Conservation (phyloP, 2,329 filamentous ascomycete species). For the Karstenula rhodostoma region DNA sequence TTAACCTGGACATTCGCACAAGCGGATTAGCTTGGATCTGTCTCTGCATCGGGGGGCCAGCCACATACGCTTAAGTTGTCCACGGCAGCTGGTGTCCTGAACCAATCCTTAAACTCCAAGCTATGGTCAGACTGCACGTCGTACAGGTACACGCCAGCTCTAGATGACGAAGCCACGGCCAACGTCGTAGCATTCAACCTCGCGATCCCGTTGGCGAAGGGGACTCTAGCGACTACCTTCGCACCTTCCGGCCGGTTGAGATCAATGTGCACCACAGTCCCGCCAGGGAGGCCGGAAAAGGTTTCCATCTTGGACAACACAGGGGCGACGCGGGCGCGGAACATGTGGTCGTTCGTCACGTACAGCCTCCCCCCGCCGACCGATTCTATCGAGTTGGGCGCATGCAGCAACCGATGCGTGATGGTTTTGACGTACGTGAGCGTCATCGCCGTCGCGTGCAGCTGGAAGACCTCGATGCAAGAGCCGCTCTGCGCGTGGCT, state of each 20-base stretch:
- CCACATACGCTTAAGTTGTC: constrained; percentile 51
- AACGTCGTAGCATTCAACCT: constrained; percentile 47
- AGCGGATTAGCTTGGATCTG: background rate
- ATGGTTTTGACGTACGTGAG: constrained; percentile 43
- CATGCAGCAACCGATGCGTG: constrained; percentile 40
- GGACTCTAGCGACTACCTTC: constrained; percentile 40
- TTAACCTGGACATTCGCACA: constrained; percentile 25
- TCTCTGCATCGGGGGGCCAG: background rate
- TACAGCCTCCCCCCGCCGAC: constrained; percentile 44
- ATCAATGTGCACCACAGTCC: constrained; percentile 49
- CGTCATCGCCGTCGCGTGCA: constrained; percentile 31
- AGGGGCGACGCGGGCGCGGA: constrained; percentile 34
- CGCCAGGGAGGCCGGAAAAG: constrained; percentile 47
- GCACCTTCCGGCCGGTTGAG: constrained; percentile 20
- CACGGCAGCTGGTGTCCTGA: constrained; percentile 43
- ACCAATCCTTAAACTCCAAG: constrained; percentile 20
- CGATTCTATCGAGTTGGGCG: constrained; percentile 52
- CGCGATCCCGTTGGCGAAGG: constrained; percentile 54
- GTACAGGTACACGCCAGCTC: constrained; percentile 48
- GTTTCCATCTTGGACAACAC: constrained; percentile 50
- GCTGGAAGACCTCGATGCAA: constrained; percentile 41
- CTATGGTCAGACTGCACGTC: constrained; percentile 17
- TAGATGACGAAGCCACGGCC: constrained; percentile 50
- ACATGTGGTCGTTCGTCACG: constrained; percentile 55
- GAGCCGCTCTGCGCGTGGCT: constrained; percentile 50